A percentile compares a stretch with the other conserved stretches of the same genome.
phyloP scores from a whole-genome alignment of 257 asterid species.

The Nicotiana otophora region DNA sequence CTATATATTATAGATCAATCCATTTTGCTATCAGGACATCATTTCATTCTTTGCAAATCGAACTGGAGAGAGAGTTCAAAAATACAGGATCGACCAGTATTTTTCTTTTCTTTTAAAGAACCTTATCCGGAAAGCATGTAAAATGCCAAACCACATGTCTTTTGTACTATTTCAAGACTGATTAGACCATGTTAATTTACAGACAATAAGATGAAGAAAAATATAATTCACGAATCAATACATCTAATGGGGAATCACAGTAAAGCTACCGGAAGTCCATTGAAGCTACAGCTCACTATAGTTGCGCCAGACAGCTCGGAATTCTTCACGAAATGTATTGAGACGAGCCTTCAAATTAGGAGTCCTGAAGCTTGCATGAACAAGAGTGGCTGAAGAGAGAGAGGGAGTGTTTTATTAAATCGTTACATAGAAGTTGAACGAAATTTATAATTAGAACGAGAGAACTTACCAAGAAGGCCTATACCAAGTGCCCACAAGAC shows the following conservation, averaged over 20 bases:
- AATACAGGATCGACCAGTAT: not conserved
- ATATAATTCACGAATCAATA: not conserved
- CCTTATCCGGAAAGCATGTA: not conserved
- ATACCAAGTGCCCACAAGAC: slow-evolving; percentile 55
- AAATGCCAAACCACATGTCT: not conserved
- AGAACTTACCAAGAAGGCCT: slow-evolving; percentile 69
- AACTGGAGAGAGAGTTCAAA: not conserved
- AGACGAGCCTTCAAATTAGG: slow-evolving; percentile 93
- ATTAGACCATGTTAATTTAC: not conserved
- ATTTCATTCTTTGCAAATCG: not conserved
- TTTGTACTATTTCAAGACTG: not conserved
- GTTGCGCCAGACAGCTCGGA: slow-evolving; percentile 95
- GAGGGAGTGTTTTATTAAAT: not conserved
- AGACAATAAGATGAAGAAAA: not conserved
- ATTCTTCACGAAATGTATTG: slow-evolving; percentile 94
- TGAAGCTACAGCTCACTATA: slow-evolving; percentile 72
- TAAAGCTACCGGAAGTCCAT: not conserved
- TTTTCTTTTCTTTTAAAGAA: not conserved
- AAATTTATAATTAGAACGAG: not conserved
- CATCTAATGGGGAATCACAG: not conserved
- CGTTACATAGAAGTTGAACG: not conserved
- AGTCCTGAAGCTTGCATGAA: slow-evolving; percentile 88
- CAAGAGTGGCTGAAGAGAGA: slow-evolving; percentile 53
- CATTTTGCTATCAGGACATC: not conserved
- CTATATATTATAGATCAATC: not conserved